A percentile compares a stretch with the other conserved stretches of the same genome.
Conservation (phyloP, 345 rosid genomes). For the Moricandia arvensis region DNA sequence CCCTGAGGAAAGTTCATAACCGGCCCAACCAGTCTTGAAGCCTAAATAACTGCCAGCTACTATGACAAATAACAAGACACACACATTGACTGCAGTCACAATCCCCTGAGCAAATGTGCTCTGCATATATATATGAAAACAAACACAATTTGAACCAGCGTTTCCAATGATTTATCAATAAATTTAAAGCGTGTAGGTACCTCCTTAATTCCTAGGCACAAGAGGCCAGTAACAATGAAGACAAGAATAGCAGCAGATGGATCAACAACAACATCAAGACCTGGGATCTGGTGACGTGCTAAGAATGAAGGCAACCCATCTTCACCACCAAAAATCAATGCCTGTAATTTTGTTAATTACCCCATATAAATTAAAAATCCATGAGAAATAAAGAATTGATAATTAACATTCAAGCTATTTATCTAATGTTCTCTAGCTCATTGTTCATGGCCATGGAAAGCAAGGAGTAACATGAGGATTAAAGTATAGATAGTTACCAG, state of each 20-base stretch:
- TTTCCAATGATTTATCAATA: neutral
- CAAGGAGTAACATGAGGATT: too few species aligned
- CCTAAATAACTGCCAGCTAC: conserved; percentile 85
- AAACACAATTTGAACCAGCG: neutral
- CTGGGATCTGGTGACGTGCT: conserved; percentile 84
- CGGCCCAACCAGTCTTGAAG: conserved; percentile 87
- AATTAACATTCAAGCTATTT: neutral
- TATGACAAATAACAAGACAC: conserved; percentile 81
- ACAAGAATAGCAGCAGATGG: conserved; percentile 90
- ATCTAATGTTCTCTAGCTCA: too few species aligned
- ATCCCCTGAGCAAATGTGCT: conserved; percentile 83
- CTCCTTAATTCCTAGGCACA: conserved; percentile 98
- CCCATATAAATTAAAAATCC: neutral
- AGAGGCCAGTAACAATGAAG: conserved; percentile 73
- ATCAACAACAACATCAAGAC: conserved; percentile 78
- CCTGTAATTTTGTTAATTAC: conserved; percentile 39
- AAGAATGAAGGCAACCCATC: conserved; percentile 69
- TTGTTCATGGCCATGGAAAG: too few species aligned
- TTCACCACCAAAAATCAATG: conserved; percentile 85
- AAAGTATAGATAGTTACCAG: conserved; percentile 50
- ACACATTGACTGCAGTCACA: conserved; percentile 75
- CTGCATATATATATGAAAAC: conserved; percentile 57
- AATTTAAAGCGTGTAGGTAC: conserved; percentile 36
- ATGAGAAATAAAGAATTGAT: neutral
- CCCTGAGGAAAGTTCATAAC: conserved; percentile 93